These are phyloP conservation scores for Earliella scabrosa DNA, from an alignment of 1,284 basidiomycete species.

Conservation along the genomic window DNA sequence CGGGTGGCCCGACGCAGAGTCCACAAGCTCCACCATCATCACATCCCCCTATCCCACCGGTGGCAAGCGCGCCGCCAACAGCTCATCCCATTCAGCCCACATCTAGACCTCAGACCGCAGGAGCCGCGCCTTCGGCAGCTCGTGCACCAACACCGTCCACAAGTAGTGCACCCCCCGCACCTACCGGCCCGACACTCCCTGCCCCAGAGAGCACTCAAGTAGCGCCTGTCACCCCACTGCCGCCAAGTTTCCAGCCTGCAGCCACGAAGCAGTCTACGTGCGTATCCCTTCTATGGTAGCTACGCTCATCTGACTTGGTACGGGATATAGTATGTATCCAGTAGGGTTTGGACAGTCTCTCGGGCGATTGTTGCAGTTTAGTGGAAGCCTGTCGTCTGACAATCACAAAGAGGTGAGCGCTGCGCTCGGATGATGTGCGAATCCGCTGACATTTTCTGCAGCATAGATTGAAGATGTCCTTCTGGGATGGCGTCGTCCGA, in stretches of 20 bases:
- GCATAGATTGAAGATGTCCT: conserved; percentile 59
- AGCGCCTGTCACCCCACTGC: neutral
- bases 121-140: conserved; percentile 9
- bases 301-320: neutral
- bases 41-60: conserved; percentile 31
- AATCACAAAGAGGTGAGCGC: conserved; percentile 46
- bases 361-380: conserved; percentile 65
- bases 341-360: conserved; percentile 64
- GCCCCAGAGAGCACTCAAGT: conserved; percentile 1
- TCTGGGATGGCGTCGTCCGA: conserved; percentile 65
- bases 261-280: conserved; percentile 7
- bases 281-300: too few relatives aligned
- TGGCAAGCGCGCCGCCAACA: conserved; percentile 20
- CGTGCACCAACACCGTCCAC: conserved; percentile 3
- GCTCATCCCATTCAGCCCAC: conserved; percentile 25
- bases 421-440: neutral
- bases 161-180: neutral
- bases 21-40: conserved; percentile 28
- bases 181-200: conserved; percentile 8
- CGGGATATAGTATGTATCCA: conserved; percentile 11
- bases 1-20: conserved; percentile 18
- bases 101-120: conserved; percentile 31
- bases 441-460: conserved; percentile 29
- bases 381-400: conserved; percentile 60
- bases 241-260: too few relatives aligned